These are phyloP conservation scores for Trichoderma endophyticum DNA, from an alignment of 2,329 filamentous ascomycete genomes.

Conservation along the genomic window DNA sequence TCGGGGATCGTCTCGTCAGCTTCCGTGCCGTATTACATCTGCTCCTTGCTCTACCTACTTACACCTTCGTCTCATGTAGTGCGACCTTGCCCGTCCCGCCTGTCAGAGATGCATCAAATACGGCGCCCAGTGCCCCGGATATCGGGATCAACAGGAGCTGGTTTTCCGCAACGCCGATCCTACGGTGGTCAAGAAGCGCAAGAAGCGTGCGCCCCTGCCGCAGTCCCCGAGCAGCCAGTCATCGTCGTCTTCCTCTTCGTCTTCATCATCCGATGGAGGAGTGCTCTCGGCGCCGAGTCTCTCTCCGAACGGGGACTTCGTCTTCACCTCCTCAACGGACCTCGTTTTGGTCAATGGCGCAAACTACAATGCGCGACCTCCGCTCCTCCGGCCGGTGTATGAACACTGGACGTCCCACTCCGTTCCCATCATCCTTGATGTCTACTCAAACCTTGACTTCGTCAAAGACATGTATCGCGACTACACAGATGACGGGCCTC, in stretches of 20 bases:
- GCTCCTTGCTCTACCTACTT: background rate
- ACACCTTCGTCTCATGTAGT: slow-evolving; percentile 26
- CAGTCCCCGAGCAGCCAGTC: slow-evolving; percentile 7
- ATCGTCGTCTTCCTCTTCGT: slow-evolving; percentile 14
- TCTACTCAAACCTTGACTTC: slow-evolving; percentile 37
- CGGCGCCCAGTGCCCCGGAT: slow-evolving; percentile 39
- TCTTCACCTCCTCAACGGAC: slow-evolving; percentile 9
- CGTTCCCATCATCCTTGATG: slow-evolving; percentile 38
- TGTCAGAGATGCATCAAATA: slow-evolving; percentile 42
- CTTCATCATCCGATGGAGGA: slow-evolving; percentile 2
- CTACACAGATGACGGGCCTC: slow-evolving; percentile 30
- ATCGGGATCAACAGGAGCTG: slow-evolving; percentile 39
- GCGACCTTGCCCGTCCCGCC: slow-evolving; percentile 38
- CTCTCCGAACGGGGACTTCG: slow-evolving; percentile 3
- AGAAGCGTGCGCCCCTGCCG: slow-evolving; percentile 26
- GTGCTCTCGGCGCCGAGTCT: slow-evolving; percentile 16
- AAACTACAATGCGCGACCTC: slow-evolving; percentile 12
- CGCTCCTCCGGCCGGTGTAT: slow-evolving; percentile 26
- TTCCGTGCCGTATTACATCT: background rate
- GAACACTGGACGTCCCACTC: slow-evolving; percentile 41
- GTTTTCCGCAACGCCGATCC: slow-evolving; percentile 38
- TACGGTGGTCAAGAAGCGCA: slow-evolving; percentile 30
- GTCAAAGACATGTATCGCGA: slow-evolving; percentile 31
- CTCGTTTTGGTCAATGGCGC: background rate
- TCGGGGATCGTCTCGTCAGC: background rate